A percentile compares a stretch with the other conserved stretches of the same genome.
These are phyloP conservation scores for Ustilago vetiveriae DNA, from an alignment of 1,284 basidiomycete genomes.

Conservation along the genomic window DNA sequence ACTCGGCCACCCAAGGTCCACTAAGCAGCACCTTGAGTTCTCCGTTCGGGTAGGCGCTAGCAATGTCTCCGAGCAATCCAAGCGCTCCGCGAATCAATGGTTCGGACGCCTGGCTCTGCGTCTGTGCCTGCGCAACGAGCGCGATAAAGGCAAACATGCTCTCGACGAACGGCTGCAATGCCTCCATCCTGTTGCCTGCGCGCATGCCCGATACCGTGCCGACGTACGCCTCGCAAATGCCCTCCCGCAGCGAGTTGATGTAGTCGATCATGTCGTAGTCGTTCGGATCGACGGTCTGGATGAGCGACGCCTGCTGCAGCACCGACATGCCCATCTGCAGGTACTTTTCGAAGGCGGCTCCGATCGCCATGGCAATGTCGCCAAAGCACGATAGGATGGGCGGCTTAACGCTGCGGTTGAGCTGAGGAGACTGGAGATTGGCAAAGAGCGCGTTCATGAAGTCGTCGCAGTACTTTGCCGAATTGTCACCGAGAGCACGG, in stretches of 20 bases:
- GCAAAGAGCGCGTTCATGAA: constrained; percentile 93
- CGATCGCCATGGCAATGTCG: constrained; percentile 93
- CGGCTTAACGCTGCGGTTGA: constrained; percentile 95
- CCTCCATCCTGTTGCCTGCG: constrained; percentile 77
- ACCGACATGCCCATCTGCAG: constrained; percentile 90
- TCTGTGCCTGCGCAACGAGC: constrained; percentile 80
- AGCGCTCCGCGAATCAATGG: constrained; percentile 78
- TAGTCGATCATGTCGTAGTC: constrained; percentile 93
- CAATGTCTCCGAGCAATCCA: constrained; percentile 91
- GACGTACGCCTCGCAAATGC: constrained; percentile 95
- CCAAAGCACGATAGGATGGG: constrained; percentile 94
- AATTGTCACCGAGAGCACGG: constrained; percentile 85
- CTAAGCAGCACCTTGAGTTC: constrained; percentile 76
- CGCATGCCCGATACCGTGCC: constrained; percentile 92
- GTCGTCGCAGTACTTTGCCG: constrained; percentile 80
- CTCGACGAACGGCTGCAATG: constrained; percentile 79
- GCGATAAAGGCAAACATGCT: constrained; percentile 84
- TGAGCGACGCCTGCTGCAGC: constrained; percentile 85
- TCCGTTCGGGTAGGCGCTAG: constrained; percentile 74
- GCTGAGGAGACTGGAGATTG: constrained; percentile 87
- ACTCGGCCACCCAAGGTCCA: constrained; percentile 81
- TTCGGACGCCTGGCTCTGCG: constrained; percentile 77
- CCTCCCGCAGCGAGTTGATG: constrained; percentile 87
- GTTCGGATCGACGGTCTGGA: constrained; percentile 63
- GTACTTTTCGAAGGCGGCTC: constrained; percentile 84